Evolutionary conservation across 2,329 filamentous ascomycete species (phyloP).

Genomic region (Diaporthe eres): DNA sequence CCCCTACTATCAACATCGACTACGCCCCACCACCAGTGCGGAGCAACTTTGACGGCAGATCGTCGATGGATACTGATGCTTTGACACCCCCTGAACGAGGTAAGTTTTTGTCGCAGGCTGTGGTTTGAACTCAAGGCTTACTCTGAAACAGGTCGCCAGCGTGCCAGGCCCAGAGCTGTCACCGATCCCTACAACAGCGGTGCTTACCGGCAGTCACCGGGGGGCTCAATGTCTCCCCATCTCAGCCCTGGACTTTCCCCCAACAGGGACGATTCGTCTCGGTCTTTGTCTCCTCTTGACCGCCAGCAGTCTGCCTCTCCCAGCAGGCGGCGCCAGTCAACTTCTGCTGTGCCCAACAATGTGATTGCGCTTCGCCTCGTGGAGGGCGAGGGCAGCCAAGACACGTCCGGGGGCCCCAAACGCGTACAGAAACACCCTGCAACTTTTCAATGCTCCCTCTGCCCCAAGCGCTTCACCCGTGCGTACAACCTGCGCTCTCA

Average conservation of each 20-base stretch:
- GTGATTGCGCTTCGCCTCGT: conserved; percentile 89
- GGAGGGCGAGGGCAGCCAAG: conserved; percentile 79
- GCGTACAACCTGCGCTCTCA: conserved; percentile 98
- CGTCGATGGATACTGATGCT: conserved; percentile 80
- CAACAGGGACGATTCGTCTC: conserved; percentile 61
- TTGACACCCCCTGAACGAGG: conserved; percentile 84
- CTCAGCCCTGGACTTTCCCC: conserved; percentile 60
- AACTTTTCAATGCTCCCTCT: conserved; percentile 94
- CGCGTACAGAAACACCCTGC: conserved; percentile 98
- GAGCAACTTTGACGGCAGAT: conserved; percentile 76
- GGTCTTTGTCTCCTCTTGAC: conserved; percentile 73
- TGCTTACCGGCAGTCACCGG: conserved; percentile 56
- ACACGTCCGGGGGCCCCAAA: conserved; percentile 75
- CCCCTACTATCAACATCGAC: conserved; percentile 96
- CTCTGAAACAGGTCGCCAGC: conserved; percentile 58
- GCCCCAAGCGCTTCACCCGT: conserved; percentile 94
- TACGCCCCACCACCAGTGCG: conserved; percentile 83
- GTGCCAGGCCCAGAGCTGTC: conserved; percentile 67
- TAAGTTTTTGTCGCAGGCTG: conserved; percentile 52
- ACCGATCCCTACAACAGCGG: conserved; percentile 71
- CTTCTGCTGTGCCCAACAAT: conserved; percentile 73
- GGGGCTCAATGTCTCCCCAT: conserved; percentile 65
- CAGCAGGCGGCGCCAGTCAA: conserved; percentile 71
- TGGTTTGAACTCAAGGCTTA: neutral
- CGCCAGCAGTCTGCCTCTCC: conserved; percentile 62